A percentile compares a stretch with the other conserved stretches of the same genome.
phyloP scores from a whole-genome alignment of 208 protist species.

The Sergeia podlipaevii region DNA sequence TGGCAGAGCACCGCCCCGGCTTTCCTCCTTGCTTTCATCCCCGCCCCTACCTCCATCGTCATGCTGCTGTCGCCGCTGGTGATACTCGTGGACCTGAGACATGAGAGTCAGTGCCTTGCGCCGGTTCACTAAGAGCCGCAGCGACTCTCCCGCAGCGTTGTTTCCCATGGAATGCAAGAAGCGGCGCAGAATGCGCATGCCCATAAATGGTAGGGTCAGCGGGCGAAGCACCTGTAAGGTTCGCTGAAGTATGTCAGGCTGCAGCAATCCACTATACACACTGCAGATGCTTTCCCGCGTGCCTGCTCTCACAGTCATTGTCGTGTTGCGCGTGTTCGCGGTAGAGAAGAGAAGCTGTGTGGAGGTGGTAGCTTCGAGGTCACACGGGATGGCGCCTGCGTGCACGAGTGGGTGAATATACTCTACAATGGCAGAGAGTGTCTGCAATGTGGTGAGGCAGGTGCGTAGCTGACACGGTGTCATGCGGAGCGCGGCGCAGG shows the following conservation, averaged over 20 bases:
- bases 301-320: constrained; percentile 17
- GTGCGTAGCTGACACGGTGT: background rate
- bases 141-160: constrained; percentile 43
- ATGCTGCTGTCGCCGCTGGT: background rate
- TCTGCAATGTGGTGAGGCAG: background rate
- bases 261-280: too few species aligned
- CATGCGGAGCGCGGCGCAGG: background rate
- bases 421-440: background rate
- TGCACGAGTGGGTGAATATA: constrained; percentile 3
- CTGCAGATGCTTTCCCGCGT: constrained; percentile 11
- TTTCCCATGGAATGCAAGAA: constrained; percentile 39
- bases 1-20: constrained; percentile 27
- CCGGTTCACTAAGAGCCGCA: constrained; percentile 82
- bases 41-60: too few species aligned
- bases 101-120: constrained; percentile 68
- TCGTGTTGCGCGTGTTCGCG: constrained; percentile 17
- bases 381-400: background rate
- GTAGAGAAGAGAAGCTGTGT: constrained; percentile 33
- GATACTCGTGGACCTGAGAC: too few species aligned
- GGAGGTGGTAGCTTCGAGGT: too few species aligned
- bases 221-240: constrained; percentile 18
- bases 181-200: constrained; percentile 35
- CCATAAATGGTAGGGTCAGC: constrained; percentile 34
- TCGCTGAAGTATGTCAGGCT: constrained; percentile 6
- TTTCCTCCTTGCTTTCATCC: too few species aligned